phyloP scores from a whole-genome alignment of 2,329 filamentous ascomycete genomes.

The Scytalidium sp. region DNA sequence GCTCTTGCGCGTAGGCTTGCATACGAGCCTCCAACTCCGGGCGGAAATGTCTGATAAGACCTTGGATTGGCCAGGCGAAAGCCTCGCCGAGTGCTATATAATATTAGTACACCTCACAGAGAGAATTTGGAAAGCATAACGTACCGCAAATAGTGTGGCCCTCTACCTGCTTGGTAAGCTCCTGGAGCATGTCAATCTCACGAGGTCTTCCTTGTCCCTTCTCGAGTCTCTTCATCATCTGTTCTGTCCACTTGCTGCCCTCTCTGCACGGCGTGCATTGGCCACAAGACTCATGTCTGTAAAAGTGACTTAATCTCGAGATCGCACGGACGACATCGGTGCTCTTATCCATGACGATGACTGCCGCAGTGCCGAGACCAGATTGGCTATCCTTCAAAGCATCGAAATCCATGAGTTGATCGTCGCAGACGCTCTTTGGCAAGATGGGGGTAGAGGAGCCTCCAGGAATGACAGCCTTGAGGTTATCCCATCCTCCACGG shows the following conservation, averaged over 20 bases:
- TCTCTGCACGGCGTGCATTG: slow-evolving; percentile 99
- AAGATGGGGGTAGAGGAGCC: slow-evolving; percentile 96
- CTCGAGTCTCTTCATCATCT: slow-evolving; percentile 98
- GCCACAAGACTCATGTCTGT: slow-evolving; percentile 96
- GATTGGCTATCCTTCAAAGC: slow-evolving; percentile 97
- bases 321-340: slow-evolving; percentile 95
- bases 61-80: slow-evolving; percentile 98
- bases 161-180: slow-evolving; percentile 98
- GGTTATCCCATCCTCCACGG: slow-evolving; percentile 94
- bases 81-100: slow-evolving; percentile 81
- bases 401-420: slow-evolving; percentile 99
- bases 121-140: slow-evolving; percentile 27
- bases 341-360: slow-evolving; percentile 99
- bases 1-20: slow-evolving; percentile 70
- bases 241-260: slow-evolving; percentile 97
- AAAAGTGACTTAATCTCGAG: slow-evolving; percentile 90
- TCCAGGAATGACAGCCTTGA: slow-evolving; percentile 91
- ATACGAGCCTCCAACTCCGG: slow-evolving; percentile 93
- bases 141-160: slow-evolving; percentile 96
- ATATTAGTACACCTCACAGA: slow-evolving; percentile 10
- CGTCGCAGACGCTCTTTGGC: slow-evolving; percentile 84
- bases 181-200: slow-evolving; percentile 99
- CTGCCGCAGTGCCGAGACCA: slow-evolving; percentile 92
- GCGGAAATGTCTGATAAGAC: slow-evolving; percentile 96
- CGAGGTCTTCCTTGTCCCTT: slow-evolving; percentile 82